phyloP scores from a whole-genome alignment of 2,329 filamentous ascomycete species.

The Colletotrichum lini region DNA sequence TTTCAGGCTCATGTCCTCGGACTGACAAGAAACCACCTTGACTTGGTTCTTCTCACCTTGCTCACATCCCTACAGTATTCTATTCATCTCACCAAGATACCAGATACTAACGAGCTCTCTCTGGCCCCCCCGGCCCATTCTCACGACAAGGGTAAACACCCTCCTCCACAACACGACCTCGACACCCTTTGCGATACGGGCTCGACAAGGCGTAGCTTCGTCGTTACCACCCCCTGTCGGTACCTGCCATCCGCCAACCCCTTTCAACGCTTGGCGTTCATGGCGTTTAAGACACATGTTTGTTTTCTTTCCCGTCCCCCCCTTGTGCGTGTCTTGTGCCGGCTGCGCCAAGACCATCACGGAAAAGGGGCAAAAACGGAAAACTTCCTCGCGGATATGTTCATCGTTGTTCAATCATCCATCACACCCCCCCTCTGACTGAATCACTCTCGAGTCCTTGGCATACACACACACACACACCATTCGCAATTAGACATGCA shows the following conservation, averaged over 20 bases:
- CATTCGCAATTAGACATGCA: neutral
- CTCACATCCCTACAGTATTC: neutral
- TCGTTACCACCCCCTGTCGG: slow-evolving; percentile 9
- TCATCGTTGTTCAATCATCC: no score
- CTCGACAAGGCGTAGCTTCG: slow-evolving; percentile 7
- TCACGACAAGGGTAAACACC: neutral
- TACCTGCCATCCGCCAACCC: slow-evolving; percentile 20
- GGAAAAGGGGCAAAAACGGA: slow-evolving; percentile 30
- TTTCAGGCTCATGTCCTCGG: neutral
- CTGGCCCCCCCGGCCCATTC: neutral
- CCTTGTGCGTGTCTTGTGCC: slow-evolving; percentile 2
- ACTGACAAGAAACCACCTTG: no score
- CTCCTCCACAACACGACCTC: neutral
- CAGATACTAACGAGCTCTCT: neutral
- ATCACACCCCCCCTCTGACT: neutral
- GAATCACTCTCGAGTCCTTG: neutral
- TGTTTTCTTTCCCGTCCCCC: slow-evolving; percentile 13
- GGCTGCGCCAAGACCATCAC: slow-evolving; percentile 29
- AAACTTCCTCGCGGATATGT: slow-evolving; percentile 7
- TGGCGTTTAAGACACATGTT: slow-evolving; percentile 17
- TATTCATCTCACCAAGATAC: neutral
- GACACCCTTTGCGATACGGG: neutral
- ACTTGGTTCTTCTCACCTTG: neutral
- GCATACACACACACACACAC: neutral
- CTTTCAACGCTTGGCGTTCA: slow-evolving; percentile 23